Percentiles rank a stretch among this genome's conserved stretches.
phyloP scores from a whole-genome alignment of 768 basidiomycete species.

The Panellus pusillus region DNA sequence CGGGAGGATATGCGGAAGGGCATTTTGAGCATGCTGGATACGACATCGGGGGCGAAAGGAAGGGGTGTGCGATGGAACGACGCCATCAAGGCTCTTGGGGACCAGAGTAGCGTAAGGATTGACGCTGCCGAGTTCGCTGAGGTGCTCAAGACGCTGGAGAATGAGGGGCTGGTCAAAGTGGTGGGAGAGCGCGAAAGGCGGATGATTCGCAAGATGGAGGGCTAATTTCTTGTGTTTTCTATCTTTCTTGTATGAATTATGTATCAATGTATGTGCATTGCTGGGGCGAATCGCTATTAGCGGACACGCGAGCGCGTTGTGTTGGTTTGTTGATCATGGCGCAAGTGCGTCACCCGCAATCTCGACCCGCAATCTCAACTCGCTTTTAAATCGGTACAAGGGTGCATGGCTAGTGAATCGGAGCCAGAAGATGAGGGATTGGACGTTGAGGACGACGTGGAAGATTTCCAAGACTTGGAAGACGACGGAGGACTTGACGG shows the following conservation, averaged over 20 bases:
- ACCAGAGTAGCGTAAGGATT: constrained; percentile 83
- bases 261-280: constrained; percentile 2
- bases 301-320: background rate
- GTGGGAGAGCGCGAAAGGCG: constrained; percentile 85
- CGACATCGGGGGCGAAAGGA: constrained; percentile 45
- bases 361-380: background rate
- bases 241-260: constrained; percentile 5
- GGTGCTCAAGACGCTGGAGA: constrained; percentile 75
- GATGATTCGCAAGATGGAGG: constrained; percentile 71
- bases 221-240: constrained; percentile 14
- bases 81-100: constrained; percentile 71
- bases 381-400: background rate
- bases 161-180: constrained; percentile 84
- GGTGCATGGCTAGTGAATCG: constrained; percentile 57
- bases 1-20: constrained; percentile 90
- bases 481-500: constrained; percentile 45
- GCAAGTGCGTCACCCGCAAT: too few species aligned
- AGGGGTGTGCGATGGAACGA: constrained; percentile 81
- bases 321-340: background rate
- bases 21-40: constrained; percentile 64
- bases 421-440: constrained; percentile 63
- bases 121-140: constrained; percentile 80
- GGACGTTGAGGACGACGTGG: constrained; percentile 55
- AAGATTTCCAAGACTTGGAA: constrained; percentile 51
- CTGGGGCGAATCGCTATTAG: too few species aligned